Percentiles rank a stretch among this genome's conserved stretches.
phyloP scores from a whole-genome alignment of 1,139 yeast genomes.

The Yamadazyma triangularis region DNA sequence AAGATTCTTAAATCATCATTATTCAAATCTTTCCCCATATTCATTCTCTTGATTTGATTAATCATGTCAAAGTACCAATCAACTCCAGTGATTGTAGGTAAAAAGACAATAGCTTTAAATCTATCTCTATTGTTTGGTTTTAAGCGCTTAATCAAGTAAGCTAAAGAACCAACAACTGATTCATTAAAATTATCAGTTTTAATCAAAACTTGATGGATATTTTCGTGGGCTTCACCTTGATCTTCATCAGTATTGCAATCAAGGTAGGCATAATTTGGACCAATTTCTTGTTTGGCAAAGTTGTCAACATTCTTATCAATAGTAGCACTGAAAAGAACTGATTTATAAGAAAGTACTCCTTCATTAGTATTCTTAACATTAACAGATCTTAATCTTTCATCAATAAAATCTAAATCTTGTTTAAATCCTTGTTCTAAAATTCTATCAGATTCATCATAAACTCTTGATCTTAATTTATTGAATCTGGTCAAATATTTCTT shows the following conservation, averaged over 20 bases:
- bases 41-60: conserved; percentile 7
- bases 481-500: conserved; percentile 45
- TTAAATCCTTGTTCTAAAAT: conserved; percentile 74
- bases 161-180: conserved; percentile 49
- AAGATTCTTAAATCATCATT: conserved; percentile 10
- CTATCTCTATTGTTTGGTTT: conserved; percentile 7
- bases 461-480: conserved; percentile 53
- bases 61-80: conserved; percentile 34
- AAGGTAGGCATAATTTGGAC: conserved; percentile 57
- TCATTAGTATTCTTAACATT: conserved; percentile 11
- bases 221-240: conserved; percentile 78
- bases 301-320: conserved; percentile 61
- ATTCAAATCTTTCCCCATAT: conserved; percentile 8
- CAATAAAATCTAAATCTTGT: conserved; percentile 55
- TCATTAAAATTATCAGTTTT: conserved; percentile 46
- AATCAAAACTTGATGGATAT: conserved; percentile 64
- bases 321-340: conserved; percentile 85
- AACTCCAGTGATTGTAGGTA: conserved; percentile 73
- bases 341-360: conserved; percentile 40
- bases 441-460: conserved; percentile 89
- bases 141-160: conserved; percentile 37
- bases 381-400: conserved; percentile 21
- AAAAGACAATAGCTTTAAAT: conserved; percentile 79
- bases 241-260: conserved; percentile 67
- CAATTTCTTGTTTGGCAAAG: conserved; percentile 65